phyloP scores from a whole-genome alignment of 108 stramenopile species.

The Stephanodiscus triporus region DNA sequence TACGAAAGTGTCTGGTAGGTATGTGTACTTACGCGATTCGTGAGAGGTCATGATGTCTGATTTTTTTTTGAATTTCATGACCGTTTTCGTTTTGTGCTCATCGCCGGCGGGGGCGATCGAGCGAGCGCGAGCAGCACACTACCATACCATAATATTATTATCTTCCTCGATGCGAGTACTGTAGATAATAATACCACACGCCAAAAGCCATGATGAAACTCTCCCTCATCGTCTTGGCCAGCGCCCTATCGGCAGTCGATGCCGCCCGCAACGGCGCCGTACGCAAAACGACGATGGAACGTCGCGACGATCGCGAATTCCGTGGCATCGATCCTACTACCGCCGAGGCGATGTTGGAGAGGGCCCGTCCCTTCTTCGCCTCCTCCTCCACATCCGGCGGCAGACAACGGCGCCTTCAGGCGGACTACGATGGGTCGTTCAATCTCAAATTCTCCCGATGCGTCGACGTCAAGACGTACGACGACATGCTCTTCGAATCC shows the following conservation, averaged over 20 bases:
- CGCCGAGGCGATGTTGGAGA: slow-evolving; percentile 9
- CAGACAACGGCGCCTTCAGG: neutral
- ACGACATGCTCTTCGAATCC: slow-evolving; percentile 31
- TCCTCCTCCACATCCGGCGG: too few species aligned
- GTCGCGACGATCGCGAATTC: slow-evolving; percentile 4
- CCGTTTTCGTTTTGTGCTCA: too few species aligned
- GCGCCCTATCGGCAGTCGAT: neutral
- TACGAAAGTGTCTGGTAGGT: too few species aligned
- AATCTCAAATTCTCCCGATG: slow-evolving; percentile 33
- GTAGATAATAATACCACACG: too few species aligned
- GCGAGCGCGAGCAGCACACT: too few species aligned
- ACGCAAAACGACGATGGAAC: slow-evolving; percentile 1
- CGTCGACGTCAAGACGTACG: slow-evolving; percentile 27
- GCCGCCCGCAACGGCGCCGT: neutral
- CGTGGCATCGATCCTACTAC: slow-evolving; percentile 8
- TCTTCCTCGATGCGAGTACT: too few species aligned
- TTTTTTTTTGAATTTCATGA: too few species aligned
- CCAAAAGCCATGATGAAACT: slow-evolving; percentile 17
- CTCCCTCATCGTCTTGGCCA: neutral
- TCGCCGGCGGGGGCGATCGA: too few species aligned
- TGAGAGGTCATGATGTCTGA: too few species aligned
- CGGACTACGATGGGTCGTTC: slow-evolving; percentile 21
- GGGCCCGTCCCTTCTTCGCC: slow-evolving; percentile 9
- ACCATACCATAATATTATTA: too few species aligned
- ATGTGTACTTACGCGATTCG: too few species aligned